phyloP scores from a whole-genome alignment of 2,329 filamentous ascomycete genomes.

The Hypomyces perniciosus region DNA sequence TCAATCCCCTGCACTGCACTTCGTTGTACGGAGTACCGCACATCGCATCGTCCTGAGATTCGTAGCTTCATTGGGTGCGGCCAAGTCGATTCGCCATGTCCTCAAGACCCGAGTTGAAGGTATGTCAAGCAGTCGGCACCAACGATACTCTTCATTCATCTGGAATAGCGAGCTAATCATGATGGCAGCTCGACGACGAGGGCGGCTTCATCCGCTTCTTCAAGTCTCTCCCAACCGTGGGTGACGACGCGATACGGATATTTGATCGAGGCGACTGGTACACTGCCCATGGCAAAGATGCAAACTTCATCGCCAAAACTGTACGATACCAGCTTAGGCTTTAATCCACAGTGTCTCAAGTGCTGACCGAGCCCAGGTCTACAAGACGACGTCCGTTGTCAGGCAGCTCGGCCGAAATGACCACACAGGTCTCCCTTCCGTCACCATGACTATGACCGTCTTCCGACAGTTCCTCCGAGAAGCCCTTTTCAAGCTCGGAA shows the following conservation, averaged over 20 bases:
- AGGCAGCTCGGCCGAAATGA: conserved; percentile 81
- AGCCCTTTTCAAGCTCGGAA: conserved; percentile 84
- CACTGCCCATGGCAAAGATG: conserved; percentile 84
- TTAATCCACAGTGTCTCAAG: neutral
- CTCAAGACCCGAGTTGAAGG: conserved; percentile 67
- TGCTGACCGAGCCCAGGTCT: conserved; percentile 53
- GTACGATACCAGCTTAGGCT: conserved; percentile 35
- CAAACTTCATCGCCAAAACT: conserved; percentile 73
- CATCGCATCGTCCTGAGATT: neutral
- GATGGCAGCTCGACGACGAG: conserved; percentile 80
- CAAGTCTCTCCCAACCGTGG: conserved; percentile 69
- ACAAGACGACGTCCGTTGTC: conserved; percentile 95
- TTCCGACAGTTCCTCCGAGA: conserved; percentile 95
- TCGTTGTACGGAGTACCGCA: too few species aligned
- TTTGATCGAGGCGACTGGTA: conserved; percentile 96
- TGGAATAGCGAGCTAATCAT: conserved; percentile 4
- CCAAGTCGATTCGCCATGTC: conserved; percentile 46
- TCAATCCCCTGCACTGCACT: neutral
- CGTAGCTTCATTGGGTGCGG: neutral
- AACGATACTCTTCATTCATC: neutral
- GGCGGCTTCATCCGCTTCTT: conserved; percentile 95
- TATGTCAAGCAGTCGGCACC: conserved; percentile 21
- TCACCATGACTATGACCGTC: conserved; percentile 91
- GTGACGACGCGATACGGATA: conserved; percentile 74
- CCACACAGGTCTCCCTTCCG: conserved; percentile 79